Conservation (phyloP, 768 basidiomycete genomes). For the Lentinula lateritia region DNA sequence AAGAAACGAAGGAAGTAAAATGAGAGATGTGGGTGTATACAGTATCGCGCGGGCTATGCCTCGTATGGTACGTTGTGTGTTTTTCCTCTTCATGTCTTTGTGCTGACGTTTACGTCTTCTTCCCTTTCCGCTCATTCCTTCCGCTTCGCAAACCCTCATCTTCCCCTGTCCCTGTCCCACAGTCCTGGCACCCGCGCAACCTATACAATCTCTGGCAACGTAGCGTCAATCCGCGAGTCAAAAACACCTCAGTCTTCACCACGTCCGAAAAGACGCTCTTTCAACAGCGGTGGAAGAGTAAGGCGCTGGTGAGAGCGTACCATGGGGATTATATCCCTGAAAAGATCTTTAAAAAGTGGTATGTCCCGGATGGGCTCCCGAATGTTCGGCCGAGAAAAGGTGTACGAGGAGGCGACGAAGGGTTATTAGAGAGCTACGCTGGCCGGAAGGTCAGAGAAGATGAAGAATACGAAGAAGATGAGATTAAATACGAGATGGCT, state of each 20-base stretch:
- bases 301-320: constrained; percentile 84
- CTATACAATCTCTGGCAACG: constrained; percentile 87
- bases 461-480: constrained; percentile 39
- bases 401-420: constrained; percentile 39
- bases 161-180: constrained; percentile 8
- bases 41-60: constrained; percentile 53
- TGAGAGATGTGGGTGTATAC: constrained; percentile 35
- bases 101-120: too few species aligned
- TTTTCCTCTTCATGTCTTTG: too few species aligned
- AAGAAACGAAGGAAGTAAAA: constrained; percentile 12
- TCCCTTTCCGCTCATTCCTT: neutral
- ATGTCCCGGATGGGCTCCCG: constrained; percentile 80
- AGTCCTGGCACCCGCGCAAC: constrained; percentile 90
- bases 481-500: constrained; percentile 60
- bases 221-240: constrained; percentile 40
- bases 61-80: constrained; percentile 56
- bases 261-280: constrained; percentile 60
- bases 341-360: constrained; percentile 92
- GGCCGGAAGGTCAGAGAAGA: constrained; percentile 46
- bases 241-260: constrained; percentile 54
- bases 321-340: constrained; percentile 94
- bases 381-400: constrained; percentile 68
- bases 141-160: neutral
- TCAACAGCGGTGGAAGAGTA: constrained; percentile 88
- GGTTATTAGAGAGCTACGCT: constrained; percentile 53